A percentile compares a stretch with the other conserved stretches of the same genome.
phyloP scores from a whole-genome alignment of 2,329 filamentous ascomycete species.

The Xylariaceae sp. region DNA sequence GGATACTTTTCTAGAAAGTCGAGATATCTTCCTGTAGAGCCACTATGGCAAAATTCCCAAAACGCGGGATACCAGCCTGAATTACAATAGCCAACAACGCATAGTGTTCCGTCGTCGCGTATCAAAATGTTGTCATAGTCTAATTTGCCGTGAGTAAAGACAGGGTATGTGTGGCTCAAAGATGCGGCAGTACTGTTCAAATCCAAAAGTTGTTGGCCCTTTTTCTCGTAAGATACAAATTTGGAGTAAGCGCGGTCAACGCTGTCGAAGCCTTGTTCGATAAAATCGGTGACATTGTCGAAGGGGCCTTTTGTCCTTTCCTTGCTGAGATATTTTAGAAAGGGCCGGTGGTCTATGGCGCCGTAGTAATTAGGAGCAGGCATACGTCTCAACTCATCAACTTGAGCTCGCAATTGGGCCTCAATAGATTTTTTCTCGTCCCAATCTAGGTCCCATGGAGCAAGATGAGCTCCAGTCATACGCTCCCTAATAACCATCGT shows the following conservation, averaged over 20 bases:
- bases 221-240: background rate
- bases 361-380: slow-evolving; percentile 10
- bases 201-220: background rate
- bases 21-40: background rate
- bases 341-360: slow-evolving; percentile 7
- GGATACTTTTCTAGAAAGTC: slow-evolving; percentile 4
- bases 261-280: background rate
- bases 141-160: slow-evolving; percentile 8
- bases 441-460: rapidly evolving
- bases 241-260: rapidly evolving
- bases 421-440: background rate
- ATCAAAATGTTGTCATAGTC: slow-evolving; percentile 8
- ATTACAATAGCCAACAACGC: background rate
- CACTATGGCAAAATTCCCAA: background rate
- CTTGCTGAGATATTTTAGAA: background rate
- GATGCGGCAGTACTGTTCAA: background rate
- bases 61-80: slow-evolving; percentile 14
- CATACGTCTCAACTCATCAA: slow-evolving; percentile 11
- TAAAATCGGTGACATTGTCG: background rate
- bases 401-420: background rate
- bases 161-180: background rate
- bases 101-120: background rate
- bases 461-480: background rate
- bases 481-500: slow-evolving; percentile 20
- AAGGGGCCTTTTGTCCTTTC: background rate